Conservation (phyloP, 768 basidiomycete genomes). For the Leccinellum albellum region DNA sequence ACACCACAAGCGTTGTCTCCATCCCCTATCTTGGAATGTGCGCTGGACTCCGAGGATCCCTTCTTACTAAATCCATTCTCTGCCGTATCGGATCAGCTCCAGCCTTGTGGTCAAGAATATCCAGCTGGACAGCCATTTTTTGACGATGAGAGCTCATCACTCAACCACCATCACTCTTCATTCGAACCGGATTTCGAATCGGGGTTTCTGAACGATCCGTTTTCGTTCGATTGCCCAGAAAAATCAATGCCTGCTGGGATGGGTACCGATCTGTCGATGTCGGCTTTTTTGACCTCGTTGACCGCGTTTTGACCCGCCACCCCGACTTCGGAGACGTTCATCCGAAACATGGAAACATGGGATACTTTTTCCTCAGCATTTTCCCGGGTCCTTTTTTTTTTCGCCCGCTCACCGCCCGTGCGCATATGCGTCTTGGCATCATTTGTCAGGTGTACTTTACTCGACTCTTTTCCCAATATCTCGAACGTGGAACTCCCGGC, state of each 20-base stretch:
- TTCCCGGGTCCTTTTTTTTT: not conserved
- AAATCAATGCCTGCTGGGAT: constrained; percentile 17
- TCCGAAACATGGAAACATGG: not conserved
- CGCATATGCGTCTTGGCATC: constrained; percentile 6
- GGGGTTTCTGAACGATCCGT: constrained; percentile 22
- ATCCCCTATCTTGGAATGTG: constrained; percentile 22
- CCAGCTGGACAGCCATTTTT: constrained; percentile 20
- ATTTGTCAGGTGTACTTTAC: constrained; percentile 27
- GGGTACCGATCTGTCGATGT: constrained; percentile 29
- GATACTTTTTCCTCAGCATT: not conserved
- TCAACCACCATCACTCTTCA: constrained; percentile 5
- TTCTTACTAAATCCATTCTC: constrained; percentile 21
- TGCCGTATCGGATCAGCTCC: constrained; percentile 9
- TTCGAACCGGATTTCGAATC: constrained; percentile 20
- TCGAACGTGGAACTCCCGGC: constrained; percentile 13
- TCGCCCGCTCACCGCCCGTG: not conserved
- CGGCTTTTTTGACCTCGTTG: constrained; percentile 31
- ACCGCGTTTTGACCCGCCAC: constrained; percentile 25
- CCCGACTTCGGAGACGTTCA: not conserved
- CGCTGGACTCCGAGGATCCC: constrained; percentile 18
- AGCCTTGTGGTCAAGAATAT: constrained; percentile 19
- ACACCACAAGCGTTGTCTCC: constrained; percentile 40
- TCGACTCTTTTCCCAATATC: constrained; percentile 5
- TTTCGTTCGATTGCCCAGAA: constrained; percentile 23
- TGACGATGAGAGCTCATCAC: constrained; percentile 8